These are phyloP conservation scores for Chlorella sp. DNA, from an alignment of 139 green algal genomes.

Conservation along the genomic window DNA sequence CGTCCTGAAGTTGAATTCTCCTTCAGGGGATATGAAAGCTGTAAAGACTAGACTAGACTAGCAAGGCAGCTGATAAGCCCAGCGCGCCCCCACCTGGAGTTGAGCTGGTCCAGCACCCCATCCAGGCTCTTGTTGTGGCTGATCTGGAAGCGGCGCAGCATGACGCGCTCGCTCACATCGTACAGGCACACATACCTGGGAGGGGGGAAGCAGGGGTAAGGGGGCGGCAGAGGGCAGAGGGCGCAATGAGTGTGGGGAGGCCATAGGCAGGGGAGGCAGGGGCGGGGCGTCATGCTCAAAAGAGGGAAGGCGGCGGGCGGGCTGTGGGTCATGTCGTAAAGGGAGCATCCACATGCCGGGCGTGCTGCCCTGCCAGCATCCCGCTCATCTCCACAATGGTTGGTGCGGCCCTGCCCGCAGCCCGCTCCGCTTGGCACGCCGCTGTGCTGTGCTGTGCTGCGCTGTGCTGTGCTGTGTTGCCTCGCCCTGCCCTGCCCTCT, in stretches of 20 bases:
- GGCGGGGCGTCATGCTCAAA: no score
- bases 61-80: no score
- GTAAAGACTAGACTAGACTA: no score
- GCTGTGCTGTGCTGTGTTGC: not conserved
- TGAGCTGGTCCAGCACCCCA: constrained; percentile 94
- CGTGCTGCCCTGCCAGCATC: not conserved
- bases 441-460: not conserved
- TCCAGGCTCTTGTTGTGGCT: constrained; percentile 86
- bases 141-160: constrained; percentile 91
- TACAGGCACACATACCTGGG: constrained; percentile 95
- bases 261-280: no score
- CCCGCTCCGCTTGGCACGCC: not conserved
- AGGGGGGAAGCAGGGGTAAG: not conserved
- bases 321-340: no score
- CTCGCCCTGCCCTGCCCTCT: not conserved
- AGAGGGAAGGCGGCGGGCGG: no score
- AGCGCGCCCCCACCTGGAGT: constrained; percentile 71
- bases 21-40: no score
- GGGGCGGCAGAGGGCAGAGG: not conserved
- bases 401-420: not conserved
- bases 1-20: no score
- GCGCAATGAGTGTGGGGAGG: no score
- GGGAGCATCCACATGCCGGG: no score
- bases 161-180: constrained; percentile 89
- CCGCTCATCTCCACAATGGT: no score